Percentiles rank a stretch among this genome's conserved stretches.
Conservation (phyloP, 176 grass and related monocot species). For the Hyparrhenia diplandra region DNA sequence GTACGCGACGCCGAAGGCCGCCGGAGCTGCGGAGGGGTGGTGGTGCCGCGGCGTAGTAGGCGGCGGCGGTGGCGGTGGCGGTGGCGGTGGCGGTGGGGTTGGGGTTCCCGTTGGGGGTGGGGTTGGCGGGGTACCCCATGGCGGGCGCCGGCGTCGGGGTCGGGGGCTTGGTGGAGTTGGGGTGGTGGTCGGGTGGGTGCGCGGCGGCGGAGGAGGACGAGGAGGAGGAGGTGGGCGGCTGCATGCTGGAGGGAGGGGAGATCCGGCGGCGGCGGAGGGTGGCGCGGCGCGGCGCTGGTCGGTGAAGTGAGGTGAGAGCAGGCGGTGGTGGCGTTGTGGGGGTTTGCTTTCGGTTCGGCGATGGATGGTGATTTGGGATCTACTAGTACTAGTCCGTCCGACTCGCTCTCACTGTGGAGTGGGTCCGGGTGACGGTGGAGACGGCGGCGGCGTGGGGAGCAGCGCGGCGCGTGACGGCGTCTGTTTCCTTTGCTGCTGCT, state of each 20-base stretch:
- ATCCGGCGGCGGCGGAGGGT: neutral
- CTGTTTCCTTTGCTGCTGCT: neutral
- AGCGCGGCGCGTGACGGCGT: no score
- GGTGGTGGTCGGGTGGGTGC: conserved; percentile 18
- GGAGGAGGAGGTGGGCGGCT: neutral
- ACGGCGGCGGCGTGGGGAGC: no score
- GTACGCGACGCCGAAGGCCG: conserved; percentile 43
- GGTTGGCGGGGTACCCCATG: conserved; percentile 63
- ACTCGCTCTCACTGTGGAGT: neutral
- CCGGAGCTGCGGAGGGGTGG: neutral
- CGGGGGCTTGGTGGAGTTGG: conserved; percentile 41
- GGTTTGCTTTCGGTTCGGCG: neutral
- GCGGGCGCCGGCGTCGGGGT: conserved; percentile 29
- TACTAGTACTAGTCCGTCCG: neutral
- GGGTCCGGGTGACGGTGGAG: no score
- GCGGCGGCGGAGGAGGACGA: conserved; percentile 5
- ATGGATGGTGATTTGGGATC: conserved; percentile 33
- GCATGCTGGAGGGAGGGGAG: neutral
- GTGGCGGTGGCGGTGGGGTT: neutral
- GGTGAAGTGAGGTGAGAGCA: conserved; percentile 17
- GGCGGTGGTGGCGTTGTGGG: neutral
- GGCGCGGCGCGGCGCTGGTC: neutral
- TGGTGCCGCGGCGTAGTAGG: conserved; percentile 34
- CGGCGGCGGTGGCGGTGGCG: neutral
- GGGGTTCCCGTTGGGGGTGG: conserved; percentile 16